phyloP scores from a whole-genome alignment of 2,329 filamentous ascomycete species.

The Cladosporium sp. region DNA sequence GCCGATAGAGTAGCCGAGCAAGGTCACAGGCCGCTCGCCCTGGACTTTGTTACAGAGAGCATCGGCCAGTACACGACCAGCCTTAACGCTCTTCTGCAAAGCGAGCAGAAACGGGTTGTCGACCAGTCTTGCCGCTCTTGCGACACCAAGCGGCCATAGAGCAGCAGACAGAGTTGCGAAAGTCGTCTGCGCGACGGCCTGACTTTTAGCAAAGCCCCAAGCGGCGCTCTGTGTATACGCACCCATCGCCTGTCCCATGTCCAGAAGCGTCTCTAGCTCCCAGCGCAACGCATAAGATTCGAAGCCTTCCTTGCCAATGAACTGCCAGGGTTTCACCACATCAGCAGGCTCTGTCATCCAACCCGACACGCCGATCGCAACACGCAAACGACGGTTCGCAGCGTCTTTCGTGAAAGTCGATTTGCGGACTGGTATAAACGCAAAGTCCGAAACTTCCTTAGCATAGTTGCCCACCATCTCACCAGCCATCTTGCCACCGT shows the following conservation, averaged over 20 bases:
- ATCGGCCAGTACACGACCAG: conserved; percentile 18
- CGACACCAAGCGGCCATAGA: conserved; percentile 37
- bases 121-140: conserved; percentile 30
- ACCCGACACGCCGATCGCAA: conserved; percentile 73
- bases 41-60: conserved; percentile 18
- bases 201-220: conserved; percentile 70
- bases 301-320: conserved; percentile 58
- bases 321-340: conserved; percentile 67
- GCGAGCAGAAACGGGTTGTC: conserved; percentile 20
- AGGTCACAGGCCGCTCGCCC: conserved; percentile 19
- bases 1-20: conserved; percentile 20
- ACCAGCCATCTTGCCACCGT: conserved; percentile 70
- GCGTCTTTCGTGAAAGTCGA: conserved; percentile 48
- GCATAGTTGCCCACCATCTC: conserved; percentile 78
- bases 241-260: conserved; percentile 69
- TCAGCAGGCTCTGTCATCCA: conserved; percentile 68
- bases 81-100: conserved; percentile 18
- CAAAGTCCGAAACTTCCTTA: conserved; percentile 80
- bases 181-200: conserved; percentile 49
- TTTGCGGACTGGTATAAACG: conserved; percentile 61
- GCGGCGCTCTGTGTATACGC: conserved; percentile 69
- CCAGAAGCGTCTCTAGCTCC: conserved; percentile 70
- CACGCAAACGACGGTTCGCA: conserved; percentile 50
- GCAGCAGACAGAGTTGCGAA: conserved; percentile 36
- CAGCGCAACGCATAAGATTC: conserved; percentile 77